Conservation (phyloP, 1,139 yeast genomes). For the Geotrichum bryndzae region DNA sequence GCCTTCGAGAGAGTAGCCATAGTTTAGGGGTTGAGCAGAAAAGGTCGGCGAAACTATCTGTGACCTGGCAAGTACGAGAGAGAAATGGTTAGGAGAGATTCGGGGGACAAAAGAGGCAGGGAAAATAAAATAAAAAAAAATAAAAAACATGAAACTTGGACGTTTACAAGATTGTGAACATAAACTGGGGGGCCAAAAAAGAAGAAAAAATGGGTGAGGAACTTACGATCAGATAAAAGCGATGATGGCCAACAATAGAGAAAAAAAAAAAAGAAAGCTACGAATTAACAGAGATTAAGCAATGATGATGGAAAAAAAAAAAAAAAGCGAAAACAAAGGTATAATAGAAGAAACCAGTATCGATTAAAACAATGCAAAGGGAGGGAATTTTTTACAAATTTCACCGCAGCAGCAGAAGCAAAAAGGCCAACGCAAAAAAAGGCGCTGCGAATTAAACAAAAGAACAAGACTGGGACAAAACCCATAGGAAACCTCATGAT, state of each 20-base stretch:
- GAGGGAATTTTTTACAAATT: neutral
- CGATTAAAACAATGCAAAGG: neutral
- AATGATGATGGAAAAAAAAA: neutral
- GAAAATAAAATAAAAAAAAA: neutral
- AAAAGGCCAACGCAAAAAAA: neutral
- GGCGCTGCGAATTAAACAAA: neutral
- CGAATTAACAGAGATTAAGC: neutral
- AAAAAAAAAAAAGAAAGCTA: too few species aligned
- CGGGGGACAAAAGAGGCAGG: neutral
- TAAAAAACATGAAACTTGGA: neutral
- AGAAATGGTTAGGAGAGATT: neutral
- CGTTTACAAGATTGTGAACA: neutral
- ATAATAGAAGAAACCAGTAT: too few species aligned
- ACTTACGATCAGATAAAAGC: neutral
- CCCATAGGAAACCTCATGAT: too few species aligned
- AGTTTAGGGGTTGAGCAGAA: neutral
- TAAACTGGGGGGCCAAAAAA: neutral
- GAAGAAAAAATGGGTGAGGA: neutral
- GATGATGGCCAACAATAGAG: neutral
- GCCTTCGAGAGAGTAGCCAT: conserved; percentile 29
- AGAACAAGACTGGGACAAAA: neutral
- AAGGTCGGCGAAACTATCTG: neutral
- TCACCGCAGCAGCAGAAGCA: neutral
- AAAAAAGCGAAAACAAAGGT: neutral
- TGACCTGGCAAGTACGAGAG: neutral